These are phyloP conservation scores for Puccinia polysora DNA, from an alignment of 1,284 basidiomycete species.

Conservation along the genomic window DNA sequence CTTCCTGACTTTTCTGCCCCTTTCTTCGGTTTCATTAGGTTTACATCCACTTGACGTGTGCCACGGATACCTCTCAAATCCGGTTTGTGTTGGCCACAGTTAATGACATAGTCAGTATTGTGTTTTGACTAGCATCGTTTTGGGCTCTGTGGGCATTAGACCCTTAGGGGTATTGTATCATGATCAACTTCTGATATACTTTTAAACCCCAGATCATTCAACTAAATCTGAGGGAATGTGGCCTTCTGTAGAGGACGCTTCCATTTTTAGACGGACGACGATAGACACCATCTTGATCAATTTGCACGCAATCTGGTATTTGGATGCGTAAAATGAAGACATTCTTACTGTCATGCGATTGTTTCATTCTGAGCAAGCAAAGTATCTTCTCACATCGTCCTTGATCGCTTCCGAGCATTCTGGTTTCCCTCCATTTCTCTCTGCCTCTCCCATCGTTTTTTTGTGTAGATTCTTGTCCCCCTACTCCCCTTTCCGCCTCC, in stretches of 20 bases:
- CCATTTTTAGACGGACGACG: not conserved
- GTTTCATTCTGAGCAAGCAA: no score
- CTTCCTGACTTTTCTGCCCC: conserved; percentile 24
- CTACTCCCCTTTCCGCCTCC: no score
- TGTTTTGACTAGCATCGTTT: conserved; percentile 50
- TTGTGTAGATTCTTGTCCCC: no score
- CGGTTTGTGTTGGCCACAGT: conserved; percentile 59
- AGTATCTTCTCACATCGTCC: no score
- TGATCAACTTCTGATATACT: conserved; percentile 76
- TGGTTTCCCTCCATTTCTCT: no score
- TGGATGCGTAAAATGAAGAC: no score
- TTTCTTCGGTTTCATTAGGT: no score
- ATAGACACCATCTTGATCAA: no score
- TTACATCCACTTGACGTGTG: conserved; percentile 55
- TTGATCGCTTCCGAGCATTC: no score
- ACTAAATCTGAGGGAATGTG: conserved; percentile 76
- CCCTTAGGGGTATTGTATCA: conserved; percentile 12
- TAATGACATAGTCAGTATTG: conserved; percentile 57
- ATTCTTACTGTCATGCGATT: no score
- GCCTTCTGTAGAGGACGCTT: conserved; percentile 66
- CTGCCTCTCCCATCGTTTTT: no score
- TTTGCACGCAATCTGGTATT: no score
- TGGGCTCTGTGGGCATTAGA: conserved; percentile 31
- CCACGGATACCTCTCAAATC: conserved; percentile 58
- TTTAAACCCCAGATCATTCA: conserved; percentile 67